Evolutionary conservation across 2,329 filamentous ascomycete species (phyloP).

Genomic region (Diaporthe ilicicola): DNA sequence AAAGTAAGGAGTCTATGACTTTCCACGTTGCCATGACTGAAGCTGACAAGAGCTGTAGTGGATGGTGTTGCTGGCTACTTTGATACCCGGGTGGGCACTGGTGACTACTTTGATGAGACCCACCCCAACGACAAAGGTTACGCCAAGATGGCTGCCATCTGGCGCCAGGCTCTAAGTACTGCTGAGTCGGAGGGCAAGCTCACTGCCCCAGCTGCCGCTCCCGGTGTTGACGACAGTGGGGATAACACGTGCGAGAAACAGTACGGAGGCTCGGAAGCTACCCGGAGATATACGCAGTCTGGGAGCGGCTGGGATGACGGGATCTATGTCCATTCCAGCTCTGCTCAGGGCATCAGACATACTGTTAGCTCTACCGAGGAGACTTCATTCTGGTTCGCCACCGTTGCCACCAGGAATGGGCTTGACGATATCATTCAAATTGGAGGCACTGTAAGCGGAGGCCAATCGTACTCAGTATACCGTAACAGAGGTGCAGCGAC

Average conservation of each 20-base stretch:
- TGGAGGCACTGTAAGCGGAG: not conserved
- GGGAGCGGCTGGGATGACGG: slow-evolving; percentile 42
- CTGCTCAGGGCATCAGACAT: not conserved
- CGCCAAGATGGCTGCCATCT: slow-evolving; percentile 37
- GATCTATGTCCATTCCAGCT: slow-evolving; percentile 39
- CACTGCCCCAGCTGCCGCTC: not conserved
- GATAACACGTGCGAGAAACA: not conserved
- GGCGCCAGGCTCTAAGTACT: slow-evolving; percentile 23
- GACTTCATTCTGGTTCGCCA: not conserved
- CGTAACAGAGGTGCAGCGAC: not conserved
- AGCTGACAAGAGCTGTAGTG: slow-evolving; percentile 19
- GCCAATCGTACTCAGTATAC: not conserved
- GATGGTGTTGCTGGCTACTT: not conserved
- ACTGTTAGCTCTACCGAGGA: not conserved
- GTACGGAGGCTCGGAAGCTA: not conserved
- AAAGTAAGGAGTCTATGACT: not conserved
- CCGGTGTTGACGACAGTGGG: slow-evolving; percentile 1
- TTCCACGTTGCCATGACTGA: not conserved
- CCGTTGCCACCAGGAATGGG: not conserved
- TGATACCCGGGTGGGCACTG: slow-evolving; percentile 9
- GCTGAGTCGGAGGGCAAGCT: slow-evolving; percentile 5
- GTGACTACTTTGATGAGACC: slow-evolving; percentile 34
- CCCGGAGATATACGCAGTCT: slow-evolving; percentile 34
- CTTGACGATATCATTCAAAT: not conserved
- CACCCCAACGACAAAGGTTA: slow-evolving; percentile 37